Evolutionary conservation across 768 basidiomycete species (phyloP), one percentile per base, ranked within the genome.

Genomic region (Mycena kentingensis): DNA sequence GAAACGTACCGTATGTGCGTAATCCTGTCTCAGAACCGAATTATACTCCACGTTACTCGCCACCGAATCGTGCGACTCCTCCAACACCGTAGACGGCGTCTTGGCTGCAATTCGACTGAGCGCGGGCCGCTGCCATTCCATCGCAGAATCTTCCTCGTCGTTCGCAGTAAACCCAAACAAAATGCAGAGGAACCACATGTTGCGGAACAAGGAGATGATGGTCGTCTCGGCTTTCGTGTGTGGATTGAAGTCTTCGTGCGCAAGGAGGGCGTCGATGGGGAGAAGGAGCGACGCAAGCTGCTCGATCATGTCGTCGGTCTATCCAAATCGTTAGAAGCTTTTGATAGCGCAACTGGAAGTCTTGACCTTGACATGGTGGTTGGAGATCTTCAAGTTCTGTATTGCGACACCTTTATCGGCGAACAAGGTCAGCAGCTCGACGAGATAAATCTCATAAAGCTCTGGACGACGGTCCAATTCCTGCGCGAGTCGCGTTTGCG

Each of bases 21-120:
- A 95, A 62, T 95, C 93, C 61, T 88, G 87, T 16, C 94, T 78
- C 45, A 98, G 81, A 25, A 94, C 87, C 4, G 93, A 87, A 64
- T 93, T 95, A 65, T 95, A 97, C 67, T 96, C 94, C 21, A 98
- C 77, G 55, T 94, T 93, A 60, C 89, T 92, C 16, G 86, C 85
- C 35, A 90, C 81, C 16, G 85, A 86, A 64, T 96, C 94, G 47
- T 84, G 83, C 0, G 89, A 81, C 52, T 83, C 84, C 66, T 97
- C 96, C 25, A 88, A 70, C 10, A 98, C 85, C 60, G 95, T 78
- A 3, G 84, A 74, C 1, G 96, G 96, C 0, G 95, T 94, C 69
- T 93, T 93, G 16, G 77, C 70, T 12, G 96, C 92, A 55, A 97
- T 93, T 7, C 85, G 82, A 26, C 79, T 76, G 16, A 97, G 74